Evolutionary conservation across 805 yeast genomes (phyloP).

Genomic region (Nakazawaea peltata): DNA sequence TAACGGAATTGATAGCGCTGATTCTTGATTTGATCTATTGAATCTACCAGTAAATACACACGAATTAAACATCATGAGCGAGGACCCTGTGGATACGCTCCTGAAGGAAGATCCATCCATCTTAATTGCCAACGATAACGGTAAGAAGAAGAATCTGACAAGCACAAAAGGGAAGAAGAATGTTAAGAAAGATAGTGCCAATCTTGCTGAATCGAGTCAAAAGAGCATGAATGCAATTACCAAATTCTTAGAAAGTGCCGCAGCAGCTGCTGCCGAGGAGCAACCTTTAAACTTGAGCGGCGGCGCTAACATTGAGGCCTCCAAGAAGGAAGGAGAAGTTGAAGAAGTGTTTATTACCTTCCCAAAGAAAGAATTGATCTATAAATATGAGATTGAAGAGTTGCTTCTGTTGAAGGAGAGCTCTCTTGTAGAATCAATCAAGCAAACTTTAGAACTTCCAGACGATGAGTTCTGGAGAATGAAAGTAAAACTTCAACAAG

Average conservation of each 20-base stretch:
- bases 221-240: slow-evolving; percentile 14
- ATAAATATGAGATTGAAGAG: slow-evolving; percentile 18
- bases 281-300: neutral
- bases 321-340: neutral
- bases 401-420: slow-evolving; percentile 26
- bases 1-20: too few species aligned
- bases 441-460: slow-evolving; percentile 32
- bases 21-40: too few species aligned
- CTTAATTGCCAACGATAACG: slow-evolving; percentile 1
- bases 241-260: slow-evolving; percentile 23
- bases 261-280: slow-evolving; percentile 21
- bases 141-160: neutral
- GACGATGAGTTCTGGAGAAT: slow-evolving; percentile 41
- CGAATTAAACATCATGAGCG: too few species aligned
- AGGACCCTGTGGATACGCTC: too few species aligned
- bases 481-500: slow-evolving; percentile 12
- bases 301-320: neutral
- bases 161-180: neutral
- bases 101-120: slow-evolving; percentile 8
- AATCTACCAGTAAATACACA: too few species aligned
- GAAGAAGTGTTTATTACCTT: slow-evolving; percentile 7
- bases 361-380: slow-evolving; percentile 2
- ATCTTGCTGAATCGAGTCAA: slow-evolving; percentile 4
- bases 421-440: slow-evolving; percentile 26
- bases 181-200: slow-evolving; percentile 2